These are phyloP conservation scores for Botryotinia calthae DNA, from an alignment of 2,329 filamentous ascomycete genomes.

Conservation along the genomic window DNA sequence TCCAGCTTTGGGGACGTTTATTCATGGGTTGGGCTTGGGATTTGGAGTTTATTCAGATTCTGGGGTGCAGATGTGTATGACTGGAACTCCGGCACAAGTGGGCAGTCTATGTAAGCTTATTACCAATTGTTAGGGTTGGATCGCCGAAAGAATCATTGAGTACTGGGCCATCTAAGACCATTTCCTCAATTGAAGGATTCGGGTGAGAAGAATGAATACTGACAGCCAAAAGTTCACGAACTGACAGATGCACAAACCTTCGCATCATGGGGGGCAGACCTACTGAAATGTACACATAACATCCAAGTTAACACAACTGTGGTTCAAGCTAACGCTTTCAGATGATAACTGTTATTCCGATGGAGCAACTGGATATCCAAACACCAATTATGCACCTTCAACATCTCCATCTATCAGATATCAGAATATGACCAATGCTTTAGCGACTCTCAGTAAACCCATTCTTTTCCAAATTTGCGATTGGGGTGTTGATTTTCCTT, in stretches of 20 bases:
- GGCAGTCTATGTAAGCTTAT: conserved; percentile 33
- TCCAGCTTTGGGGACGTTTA: conserved; percentile 43
- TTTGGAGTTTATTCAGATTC: conserved; percentile 47
- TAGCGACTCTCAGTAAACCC: conserved; percentile 32
- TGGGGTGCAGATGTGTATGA: conserved; percentile 38
- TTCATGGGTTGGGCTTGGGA: conserved; percentile 42
- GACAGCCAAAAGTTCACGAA: conserved; percentile 29
- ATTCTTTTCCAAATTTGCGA: conserved; percentile 45
- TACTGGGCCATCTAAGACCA: neutral
- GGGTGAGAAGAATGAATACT: neutral
- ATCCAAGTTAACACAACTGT: neutral
- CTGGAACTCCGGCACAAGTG: conserved; percentile 30
- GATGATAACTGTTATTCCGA: conserved; percentile 42
- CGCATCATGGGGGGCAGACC: conserved; percentile 39
- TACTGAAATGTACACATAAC: conserved; percentile 43
- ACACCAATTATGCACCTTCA: conserved; percentile 39
- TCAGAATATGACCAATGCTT: conserved; percentile 40
- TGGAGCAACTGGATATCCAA: conserved; percentile 39
- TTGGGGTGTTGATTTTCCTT: conserved; percentile 45
- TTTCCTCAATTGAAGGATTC: neutral
- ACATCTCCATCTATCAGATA: conserved; percentile 39
- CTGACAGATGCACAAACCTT: conserved; percentile 31
- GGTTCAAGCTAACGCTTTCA: conserved; percentile 24
- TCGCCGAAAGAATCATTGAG: neutral
- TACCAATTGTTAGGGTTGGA: neutral